Base-by-base conservation (phyloP, 345 rosid genomes). In the Melastoma malabathricum region DNA sequence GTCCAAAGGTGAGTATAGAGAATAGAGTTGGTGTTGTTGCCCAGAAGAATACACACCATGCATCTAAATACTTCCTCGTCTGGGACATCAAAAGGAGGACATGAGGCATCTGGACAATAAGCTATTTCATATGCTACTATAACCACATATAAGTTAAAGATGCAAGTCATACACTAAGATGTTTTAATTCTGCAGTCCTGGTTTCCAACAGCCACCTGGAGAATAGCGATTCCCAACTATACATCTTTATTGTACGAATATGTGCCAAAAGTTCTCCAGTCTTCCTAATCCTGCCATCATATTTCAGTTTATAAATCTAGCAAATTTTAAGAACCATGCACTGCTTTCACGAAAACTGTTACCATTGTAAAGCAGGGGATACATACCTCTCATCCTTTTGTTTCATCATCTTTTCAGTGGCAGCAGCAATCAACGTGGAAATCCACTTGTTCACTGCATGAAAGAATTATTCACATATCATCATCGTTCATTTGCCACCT, bases 41-140 rank as follows among this genome's bases (percentile, higher is more conserved):
- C 96, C 94, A 89, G 66, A 89, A 89, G 83, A 89, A 89, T 39
- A 89, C 95, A 66, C 97, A 83, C 97, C 94, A 89, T 7, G 96
- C 97, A 73, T 89, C 97, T 78, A 89, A 69, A 66, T 83, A 86
- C 70, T 89, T 89, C 54, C 97, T 68, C 15, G 97, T 81, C 90
- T 89, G 68, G 51, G 16, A 65, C 38, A 29, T 10, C 38, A 64
- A 52, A 59, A 47, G 19, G 48, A 43, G 31, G 29, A 47, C 13
- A 68, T 27, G 29, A 45, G 38, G 38, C 38, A 29, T 29, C 38
- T 29, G 38, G 9, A 29, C 9, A 29, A 29, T 5, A 29, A 29
- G 38, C 38, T 10, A 29, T 29, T 29, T 29, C 5, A 29, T 1
- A 29, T 5, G 38, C 6, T 29, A 1, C 38, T 10, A 1, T 29